Evolutionary conservation across 1,284 basidiomycete species (phyloP), one percentile per base, ranked within the genome.

Genomic region (Leccinum pallidistipes): DNA sequence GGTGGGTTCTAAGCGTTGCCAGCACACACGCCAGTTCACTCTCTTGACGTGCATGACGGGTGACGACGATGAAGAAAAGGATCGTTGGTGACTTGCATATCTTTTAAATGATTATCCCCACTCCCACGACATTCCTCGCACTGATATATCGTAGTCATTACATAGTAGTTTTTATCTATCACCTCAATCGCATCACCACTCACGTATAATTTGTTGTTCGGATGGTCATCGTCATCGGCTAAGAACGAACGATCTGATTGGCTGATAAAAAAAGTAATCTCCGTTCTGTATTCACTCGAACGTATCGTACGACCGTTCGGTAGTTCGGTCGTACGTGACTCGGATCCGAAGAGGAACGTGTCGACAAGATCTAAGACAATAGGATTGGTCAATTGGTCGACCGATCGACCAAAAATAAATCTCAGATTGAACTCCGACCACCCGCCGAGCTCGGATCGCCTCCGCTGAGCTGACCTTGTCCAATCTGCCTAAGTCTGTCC

Each of bases 1-100:
- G 84, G 83, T 5, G 74, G 71, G 18, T 73, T 76, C 62, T 73
- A 65, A 68, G 51, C 24, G 27, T 14, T 34, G 29, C 21, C 10
- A 11, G 12, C 49, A 14, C 49, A 47, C 7, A 0, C 40, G 5
- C 8, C 18, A 40, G 16, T 12, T 11, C 6, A 47, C 12, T 47
- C 11, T 47, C 3, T 47, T 21, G 12, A 12, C 43, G 18, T 47
- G 21, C 18, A 47, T 21, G 43, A 47, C 43, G 40, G 32, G 18
- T 5, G 3, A 47, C 27, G 18, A 24, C 5, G 12, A 43, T 10
- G 31, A 58, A 27, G 31, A 40, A 47, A n/a, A 36, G 58, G 67
- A 24, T n/a, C 18, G 43, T 45, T 21, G 45, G 45, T 29, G 27
- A 56, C 43, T 53, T 31, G 56, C 59, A 59, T 58, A 36, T 60